Base-by-base conservation (phyloP, 2,329 filamentous ascomycete genomes). In the Chaetomiaceae sp. region DNA sequence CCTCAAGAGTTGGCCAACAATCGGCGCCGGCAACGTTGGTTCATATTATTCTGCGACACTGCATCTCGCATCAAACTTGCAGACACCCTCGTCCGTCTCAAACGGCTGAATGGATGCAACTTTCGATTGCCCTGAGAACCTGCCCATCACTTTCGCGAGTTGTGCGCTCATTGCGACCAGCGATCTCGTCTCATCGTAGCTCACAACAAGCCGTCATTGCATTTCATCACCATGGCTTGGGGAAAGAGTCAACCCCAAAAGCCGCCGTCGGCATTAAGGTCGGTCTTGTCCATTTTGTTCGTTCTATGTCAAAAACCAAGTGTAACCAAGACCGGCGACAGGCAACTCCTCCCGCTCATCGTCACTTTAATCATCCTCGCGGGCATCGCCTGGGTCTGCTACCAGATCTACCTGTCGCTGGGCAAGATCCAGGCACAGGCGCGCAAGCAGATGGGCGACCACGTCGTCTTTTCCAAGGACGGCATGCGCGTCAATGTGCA, bases 401-500 rank as follows among this genome's bases (percentile, higher is more conserved):
- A 89, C 70, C 84, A 88, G 56, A 78, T 91, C 67, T 91, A 87
- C 71, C 70, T 87, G 51, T 83, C 83, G 70, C 76, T 81, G 51
- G 77, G 75, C 70, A 79, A 87, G 68, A 84, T 91, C 63, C 79
- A 81, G 56, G 75, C 81, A 55, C 77, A 80, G 54, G 85, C 87
- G 43, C 80, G 79, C 45, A 77, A 85, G 69, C 82, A 82, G 65
- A 87, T 91, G 81, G 83, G 85, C 68, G 82, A 82, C 72, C 88
- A 91, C 67, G 80, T 91, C 53, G 75, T 83, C 37, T 87, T 90
- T 69, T 85, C 84, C 36, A 89, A 88, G 67, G 87, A 90, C 53
- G 88, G 88, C 51, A 72, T 88, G 56, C 80, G 81, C 56, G 85
- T 91, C 40, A 84, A 84, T 45, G 79, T 91, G 57, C 87, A 85